These are phyloP conservation scores for Populus hybrid DNA, from an alignment of 441 rosid genomes.

Conservation along the genomic window DNA sequence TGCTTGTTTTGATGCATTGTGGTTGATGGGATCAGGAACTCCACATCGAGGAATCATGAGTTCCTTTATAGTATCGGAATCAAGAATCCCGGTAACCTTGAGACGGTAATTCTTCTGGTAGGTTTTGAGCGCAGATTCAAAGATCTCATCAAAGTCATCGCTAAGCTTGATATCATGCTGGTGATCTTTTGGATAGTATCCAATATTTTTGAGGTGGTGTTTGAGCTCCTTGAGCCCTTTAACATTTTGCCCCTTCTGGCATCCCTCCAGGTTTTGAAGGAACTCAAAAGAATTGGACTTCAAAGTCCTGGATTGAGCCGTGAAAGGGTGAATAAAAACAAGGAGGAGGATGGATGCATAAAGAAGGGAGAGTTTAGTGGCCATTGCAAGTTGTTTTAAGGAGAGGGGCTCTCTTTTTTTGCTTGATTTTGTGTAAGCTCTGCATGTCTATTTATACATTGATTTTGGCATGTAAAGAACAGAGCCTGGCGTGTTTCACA, in stretches of 20 bases:
- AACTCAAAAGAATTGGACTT: not conserved
- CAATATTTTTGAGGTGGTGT: constrained; percentile 13
- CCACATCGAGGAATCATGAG: constrained; percentile 34
- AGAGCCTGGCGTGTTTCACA: too few species aligned
- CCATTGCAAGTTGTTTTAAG: not conserved
- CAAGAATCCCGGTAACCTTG: constrained; percentile 26
- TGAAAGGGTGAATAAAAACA: not conserved
- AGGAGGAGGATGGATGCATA: not conserved
- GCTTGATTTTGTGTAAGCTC: too few species aligned
- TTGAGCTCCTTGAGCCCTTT: constrained; percentile 22
- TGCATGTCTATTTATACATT: too few species aligned
- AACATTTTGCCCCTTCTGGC: constrained; percentile 18
- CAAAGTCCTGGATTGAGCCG: not conserved
- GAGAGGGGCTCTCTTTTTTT: too few species aligned
- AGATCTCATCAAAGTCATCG: constrained; percentile 28
- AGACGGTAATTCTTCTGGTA: constrained; percentile 32
- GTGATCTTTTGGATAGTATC: constrained; percentile 2
- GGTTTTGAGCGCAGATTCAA: constrained; percentile 30
- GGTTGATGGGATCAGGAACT: constrained; percentile 21
- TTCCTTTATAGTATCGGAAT: constrained; percentile 14
- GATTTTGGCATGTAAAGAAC: too few species aligned
- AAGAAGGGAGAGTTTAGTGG: not conserved
- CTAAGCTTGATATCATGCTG: not conserved
- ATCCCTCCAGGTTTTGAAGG: constrained; percentile 16
- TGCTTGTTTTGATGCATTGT: too few species aligned